Evolutionary conservation across 768 basidiomycete species (phyloP), one percentile per base, ranked within the genome.

Genomic region (Rhodotorula paludigena): DNA sequence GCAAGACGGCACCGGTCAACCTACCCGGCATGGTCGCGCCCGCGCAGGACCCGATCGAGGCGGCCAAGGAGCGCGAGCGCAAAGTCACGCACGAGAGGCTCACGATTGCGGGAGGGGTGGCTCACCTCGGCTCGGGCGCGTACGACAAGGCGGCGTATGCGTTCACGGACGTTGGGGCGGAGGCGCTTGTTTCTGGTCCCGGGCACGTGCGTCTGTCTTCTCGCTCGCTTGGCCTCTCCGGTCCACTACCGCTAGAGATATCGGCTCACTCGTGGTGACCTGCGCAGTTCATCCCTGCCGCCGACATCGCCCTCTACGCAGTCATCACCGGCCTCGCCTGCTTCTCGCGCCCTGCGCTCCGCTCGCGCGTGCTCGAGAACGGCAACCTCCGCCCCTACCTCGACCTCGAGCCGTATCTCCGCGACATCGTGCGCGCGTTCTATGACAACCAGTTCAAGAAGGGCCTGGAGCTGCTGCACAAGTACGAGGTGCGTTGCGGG

Each of bases 301-400:
- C 84, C 9, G 94, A 97, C 78, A 85, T 97, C 54, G 91, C 89
- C 3, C 85, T 94, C 45, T 92, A 92, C 76, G 88, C 87, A 16
- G 87, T 87, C 0, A 79, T 97, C 0, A 92, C 89, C 73, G 88
- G 89, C 6, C 84, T 98, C 9, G 87, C 92, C 1, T 88, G 84
- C 47, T 82, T 90, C 64, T 79, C 85, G 9, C 84, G 94, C 11
- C 81, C 83, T 0, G 82, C 84, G 25, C 85, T 97, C 79, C 87
- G 87, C 76, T 68, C 83, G 0, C 83, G 75, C 30, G 63, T 82
- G 8, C 78, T 90, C 38, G 87, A 86, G 64, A 89, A 88, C 75
- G 78, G 87, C 1, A 80, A 81, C 15, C 91, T 94, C 74, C 82
- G 85, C 18, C 80, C 84, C 33, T 73, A 90, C 77, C 84, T 93